phyloP scores from a whole-genome alignment of 495 filamentous ascomycete species.

The Bacidia gigantensis region DNA sequence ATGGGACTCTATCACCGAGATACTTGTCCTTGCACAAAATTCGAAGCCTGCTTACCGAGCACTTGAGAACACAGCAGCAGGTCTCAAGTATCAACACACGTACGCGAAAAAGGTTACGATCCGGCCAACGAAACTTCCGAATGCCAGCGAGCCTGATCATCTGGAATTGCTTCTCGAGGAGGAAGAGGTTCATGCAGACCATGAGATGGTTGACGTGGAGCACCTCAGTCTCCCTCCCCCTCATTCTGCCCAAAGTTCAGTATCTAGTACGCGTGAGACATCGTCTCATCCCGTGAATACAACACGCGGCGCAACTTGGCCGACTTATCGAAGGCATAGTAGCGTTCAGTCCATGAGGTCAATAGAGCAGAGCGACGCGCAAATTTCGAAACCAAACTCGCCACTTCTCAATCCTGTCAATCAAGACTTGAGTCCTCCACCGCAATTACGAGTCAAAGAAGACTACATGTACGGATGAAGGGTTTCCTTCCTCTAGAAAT shows the following conservation, averaged over 20 bases:
- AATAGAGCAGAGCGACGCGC: neutral
- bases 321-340: neutral
- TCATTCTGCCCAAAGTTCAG: neutral
- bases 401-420: neutral
- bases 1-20: constrained; percentile 3
- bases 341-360: neutral
- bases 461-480: neutral
- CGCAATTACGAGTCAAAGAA: neutral
- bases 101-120: constrained; percentile 2
- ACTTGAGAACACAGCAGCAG: constrained; percentile 2
- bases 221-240: neutral
- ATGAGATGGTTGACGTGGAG: neutral
- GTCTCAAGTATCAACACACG: neutral
- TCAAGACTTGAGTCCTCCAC: neutral
- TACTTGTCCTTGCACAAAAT: constrained; percentile 2
- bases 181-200: neutral
- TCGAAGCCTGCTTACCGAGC: neutral
- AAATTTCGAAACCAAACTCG: neutral
- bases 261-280: neutral
- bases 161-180: constrained; percentile 1
- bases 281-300: neutral
- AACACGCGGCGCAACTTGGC: neutral
- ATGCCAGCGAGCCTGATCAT: neutral
- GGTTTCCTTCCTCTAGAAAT: too few species aligned
- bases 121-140: neutral